Base-by-base conservation (phyloP, 2,329 filamentous ascomycete species). In the Xylaria hypoxylon region DNA sequence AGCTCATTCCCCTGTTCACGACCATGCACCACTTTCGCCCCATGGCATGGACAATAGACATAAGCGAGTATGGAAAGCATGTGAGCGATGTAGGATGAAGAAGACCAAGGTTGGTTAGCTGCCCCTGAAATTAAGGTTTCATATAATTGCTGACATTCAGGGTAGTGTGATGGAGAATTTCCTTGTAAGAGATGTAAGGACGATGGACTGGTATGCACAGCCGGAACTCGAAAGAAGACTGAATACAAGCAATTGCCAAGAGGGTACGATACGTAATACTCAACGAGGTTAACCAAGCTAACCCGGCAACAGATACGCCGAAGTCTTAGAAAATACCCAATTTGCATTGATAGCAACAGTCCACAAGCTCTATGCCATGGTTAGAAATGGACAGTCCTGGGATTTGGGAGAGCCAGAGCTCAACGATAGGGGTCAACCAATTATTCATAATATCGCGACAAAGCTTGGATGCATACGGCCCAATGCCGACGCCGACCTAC, bases 171-270 rank as follows among this genome's bases (percentile, higher is more conserved):
- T 70, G 87, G 87, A 68, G 87, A 89, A 73, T 89, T 89, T 63
- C 87, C 87, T 10, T 90, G 88, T 77, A 89, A 90, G 78, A 81
- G 88, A 72, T 90, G 88, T 77, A 89, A 88, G 77, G 87, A 90
- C 71, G 88, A 90, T 68, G 87, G 87, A 17, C 80, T 89, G 7
- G 86, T 90, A 22, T 90, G 88, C 78, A 89, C 86, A 7, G 87
- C 87, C 17, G 87, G 87, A 7, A 85, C 86, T 15, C 81, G 88
- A 68, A 90, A 89, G 75, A 90, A 90, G 85, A 87, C 87, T n/a
- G 87, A 90, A 73, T 90, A 88, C 76, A 90, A 90, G 80, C 87
- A 90, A 77, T 76, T 90, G 52, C 87, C 88, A 11, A 80, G 85
- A 80, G 87, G 87, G 83, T 89, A 82, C 65, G 84, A 75, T 22